Evolutionary conservation across 768 basidiomycete genomes (phyloP).

Genomic region (Mycena metata): DNA sequence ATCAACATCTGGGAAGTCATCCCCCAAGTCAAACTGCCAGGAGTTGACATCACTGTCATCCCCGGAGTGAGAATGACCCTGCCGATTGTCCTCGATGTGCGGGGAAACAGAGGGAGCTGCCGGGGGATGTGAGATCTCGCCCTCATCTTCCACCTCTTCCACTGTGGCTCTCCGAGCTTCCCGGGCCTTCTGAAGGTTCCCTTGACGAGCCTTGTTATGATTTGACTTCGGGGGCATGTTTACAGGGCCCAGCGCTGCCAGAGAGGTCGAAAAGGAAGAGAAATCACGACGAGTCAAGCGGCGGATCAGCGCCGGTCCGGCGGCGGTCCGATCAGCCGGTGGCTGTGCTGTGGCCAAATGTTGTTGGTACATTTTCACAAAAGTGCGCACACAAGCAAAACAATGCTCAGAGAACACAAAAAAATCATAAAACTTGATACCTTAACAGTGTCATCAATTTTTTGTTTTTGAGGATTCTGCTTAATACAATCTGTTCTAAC

Average conservation of each 20-base stretch:
- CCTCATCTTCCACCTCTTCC: slow-evolving; percentile 22
- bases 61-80: not conserved
- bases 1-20: slow-evolving; percentile 12
- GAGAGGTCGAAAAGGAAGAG: too few species aligned
- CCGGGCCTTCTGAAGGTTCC: slow-evolving; percentile 17
- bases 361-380: slow-evolving; percentile 2
- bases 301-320: not conserved
- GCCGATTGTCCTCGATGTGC: not conserved
- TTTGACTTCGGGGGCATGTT: slow-evolving; percentile 1
- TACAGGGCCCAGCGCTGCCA: too few species aligned
- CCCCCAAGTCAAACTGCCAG: slow-evolving; percentile 10
- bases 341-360: slow-evolving; percentile 27
- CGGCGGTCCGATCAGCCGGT: slow-evolving; percentile 9
- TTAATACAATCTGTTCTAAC: slow-evolving; percentile 15
- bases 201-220: not conserved
- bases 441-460: not conserved
- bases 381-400: not conserved
- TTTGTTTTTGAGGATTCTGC: too few species aligned
- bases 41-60: not conserved
- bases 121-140: not conserved
- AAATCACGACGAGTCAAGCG: too few species aligned
- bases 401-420: not conserved
- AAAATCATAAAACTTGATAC: slow-evolving; percentile 18
- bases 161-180: not conserved
- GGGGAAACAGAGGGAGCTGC: too few species aligned